Conservation (phyloP, 1,139 yeast genomes). For the Scheffersomyces parashehatae region DNA sequence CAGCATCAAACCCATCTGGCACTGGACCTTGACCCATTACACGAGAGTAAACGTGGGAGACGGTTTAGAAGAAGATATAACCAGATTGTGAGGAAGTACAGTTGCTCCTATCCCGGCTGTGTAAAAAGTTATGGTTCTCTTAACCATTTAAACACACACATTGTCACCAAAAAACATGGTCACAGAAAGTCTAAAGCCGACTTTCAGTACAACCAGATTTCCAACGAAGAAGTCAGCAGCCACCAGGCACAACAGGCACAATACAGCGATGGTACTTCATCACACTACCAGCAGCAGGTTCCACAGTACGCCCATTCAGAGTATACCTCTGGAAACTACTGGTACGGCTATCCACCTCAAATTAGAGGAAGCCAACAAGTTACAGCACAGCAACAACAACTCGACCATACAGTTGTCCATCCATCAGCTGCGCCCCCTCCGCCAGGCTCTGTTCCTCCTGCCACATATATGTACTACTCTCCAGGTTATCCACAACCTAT, state of each 20-base stretch:
- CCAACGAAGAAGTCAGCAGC: constrained; percentile 3
- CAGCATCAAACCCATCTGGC: constrained; percentile 9
- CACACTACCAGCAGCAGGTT: constrained; percentile 1
- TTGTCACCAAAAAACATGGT: constrained; percentile 72
- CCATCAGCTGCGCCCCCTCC: constrained; percentile 6
- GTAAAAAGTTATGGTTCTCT: constrained; percentile 74
- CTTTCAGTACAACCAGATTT: constrained; percentile 37
- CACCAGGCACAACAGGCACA: not conserved
- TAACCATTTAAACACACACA: constrained; percentile 77
- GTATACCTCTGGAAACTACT: constrained; percentile 25
- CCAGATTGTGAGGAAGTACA: constrained; percentile 68
- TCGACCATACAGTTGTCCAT: constrained; percentile 1
- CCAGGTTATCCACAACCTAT: constrained; percentile 7
- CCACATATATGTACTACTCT: constrained; percentile 10
- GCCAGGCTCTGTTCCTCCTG: constrained; percentile 4
- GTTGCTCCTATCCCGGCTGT: constrained; percentile 62
- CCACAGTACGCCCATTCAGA: constrained; percentile 17
- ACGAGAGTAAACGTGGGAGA: constrained; percentile 20
- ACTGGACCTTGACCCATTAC: constrained; percentile 12
- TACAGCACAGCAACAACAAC: constrained; percentile 1
- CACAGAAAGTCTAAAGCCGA: constrained; percentile 68
- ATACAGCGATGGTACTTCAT: not conserved
- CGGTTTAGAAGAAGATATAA: constrained; percentile 68
- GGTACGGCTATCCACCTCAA: constrained; percentile 26
- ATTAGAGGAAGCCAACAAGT: constrained; percentile 1